Conservation (phyloP, 441 rosid genomes). For the Populus hybrid region DNA sequence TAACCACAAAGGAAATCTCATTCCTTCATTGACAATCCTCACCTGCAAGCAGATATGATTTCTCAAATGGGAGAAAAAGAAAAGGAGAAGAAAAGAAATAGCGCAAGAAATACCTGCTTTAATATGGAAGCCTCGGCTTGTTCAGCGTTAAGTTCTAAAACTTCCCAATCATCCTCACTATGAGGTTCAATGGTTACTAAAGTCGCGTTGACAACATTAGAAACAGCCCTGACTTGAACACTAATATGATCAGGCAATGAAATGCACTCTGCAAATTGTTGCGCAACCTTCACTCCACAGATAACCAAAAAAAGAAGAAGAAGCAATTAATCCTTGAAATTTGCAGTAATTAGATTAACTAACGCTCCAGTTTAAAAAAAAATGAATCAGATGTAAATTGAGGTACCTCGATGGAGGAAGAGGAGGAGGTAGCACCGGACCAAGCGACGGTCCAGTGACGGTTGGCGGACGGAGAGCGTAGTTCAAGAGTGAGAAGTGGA, state of each 20-base stretch:
- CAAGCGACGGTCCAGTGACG: constrained; percentile 80
- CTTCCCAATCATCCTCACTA: constrained; percentile 98
- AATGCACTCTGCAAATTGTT: constrained; percentile 80
- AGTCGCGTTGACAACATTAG: constrained; percentile 70
- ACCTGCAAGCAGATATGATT: constrained; percentile 37
- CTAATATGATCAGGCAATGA: constrained; percentile 52
- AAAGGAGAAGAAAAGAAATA: not conserved
- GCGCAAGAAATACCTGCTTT: constrained; percentile 53
- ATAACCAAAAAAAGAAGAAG: not conserved
- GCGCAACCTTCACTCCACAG: constrained; percentile 48
- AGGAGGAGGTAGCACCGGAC: constrained; percentile 91
- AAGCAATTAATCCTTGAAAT: not conserved
- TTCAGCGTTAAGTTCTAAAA: constrained; percentile 89
- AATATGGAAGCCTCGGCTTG: constrained; percentile 79
- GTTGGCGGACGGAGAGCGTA: constrained; percentile 43
- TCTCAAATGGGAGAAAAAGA: not conserved
- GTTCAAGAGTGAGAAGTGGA: constrained; percentile 76
- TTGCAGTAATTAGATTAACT: not conserved
- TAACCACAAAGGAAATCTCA: constrained; percentile 96
- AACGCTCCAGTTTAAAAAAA: too few relatives aligned
- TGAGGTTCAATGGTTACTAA: constrained; percentile 80
- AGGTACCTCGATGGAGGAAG: constrained; percentile 74
- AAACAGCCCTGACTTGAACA: constrained; percentile 62
- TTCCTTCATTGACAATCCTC: constrained; percentile 68
- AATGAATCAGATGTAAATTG: not conserved